A percentile compares a stretch with the other conserved stretches of the same genome.
Evolutionary conservation across 108 stramenopile species (phyloP).

Genomic region (Chaetoceros tenuissimus): DNA sequence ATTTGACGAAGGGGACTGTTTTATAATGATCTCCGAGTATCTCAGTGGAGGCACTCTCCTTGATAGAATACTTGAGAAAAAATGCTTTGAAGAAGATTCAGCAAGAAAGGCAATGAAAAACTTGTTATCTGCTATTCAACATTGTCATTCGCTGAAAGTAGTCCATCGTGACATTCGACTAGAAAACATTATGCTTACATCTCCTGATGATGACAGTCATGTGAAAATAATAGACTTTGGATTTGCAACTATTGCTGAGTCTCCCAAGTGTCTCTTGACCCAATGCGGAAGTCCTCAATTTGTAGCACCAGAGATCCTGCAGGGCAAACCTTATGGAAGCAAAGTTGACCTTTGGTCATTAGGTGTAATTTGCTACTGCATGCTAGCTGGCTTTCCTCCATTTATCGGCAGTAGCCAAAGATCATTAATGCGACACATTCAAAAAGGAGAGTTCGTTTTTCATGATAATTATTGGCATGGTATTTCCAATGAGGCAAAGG

Average conservation of each 20-base stretch:
- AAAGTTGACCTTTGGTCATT: constrained; percentile 95
- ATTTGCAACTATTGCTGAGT: constrained; percentile 80
- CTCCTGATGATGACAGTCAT: constrained; percentile 64
- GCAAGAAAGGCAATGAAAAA: constrained; percentile 35
- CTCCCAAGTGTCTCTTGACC: constrained; percentile 71
- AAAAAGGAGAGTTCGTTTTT: constrained; percentile 83
- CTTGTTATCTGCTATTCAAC: constrained; percentile 48
- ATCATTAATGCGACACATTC: constrained; percentile 88
- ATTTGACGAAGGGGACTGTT: constrained; percentile 49
- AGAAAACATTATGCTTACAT: constrained; percentile 36
- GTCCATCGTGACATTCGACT: constrained; percentile 49
- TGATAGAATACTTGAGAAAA: constrained; percentile 59
- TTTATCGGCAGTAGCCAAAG: constrained; percentile 94
- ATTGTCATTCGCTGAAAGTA: constrained; percentile 52
- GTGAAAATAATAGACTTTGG: constrained; percentile 99
- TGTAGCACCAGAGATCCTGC: constrained; percentile 88
- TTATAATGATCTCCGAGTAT: constrained; percentile 61
- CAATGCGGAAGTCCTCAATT: constrained; percentile 94
- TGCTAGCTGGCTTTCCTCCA: constrained; percentile 89
- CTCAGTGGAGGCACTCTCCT: constrained; percentile 58
- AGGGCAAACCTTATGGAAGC: constrained; percentile 72
- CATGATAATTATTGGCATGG: constrained; percentile 85
- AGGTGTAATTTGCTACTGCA: too few species aligned
- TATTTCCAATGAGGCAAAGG: constrained; percentile 76
- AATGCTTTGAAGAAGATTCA: constrained; percentile 47